Evolutionary conservation across 495 filamentous ascomycete genomes (phyloP), one percentile per base, ranked within the genome.

Genomic region (Talaromyces nanjingensis): DNA sequence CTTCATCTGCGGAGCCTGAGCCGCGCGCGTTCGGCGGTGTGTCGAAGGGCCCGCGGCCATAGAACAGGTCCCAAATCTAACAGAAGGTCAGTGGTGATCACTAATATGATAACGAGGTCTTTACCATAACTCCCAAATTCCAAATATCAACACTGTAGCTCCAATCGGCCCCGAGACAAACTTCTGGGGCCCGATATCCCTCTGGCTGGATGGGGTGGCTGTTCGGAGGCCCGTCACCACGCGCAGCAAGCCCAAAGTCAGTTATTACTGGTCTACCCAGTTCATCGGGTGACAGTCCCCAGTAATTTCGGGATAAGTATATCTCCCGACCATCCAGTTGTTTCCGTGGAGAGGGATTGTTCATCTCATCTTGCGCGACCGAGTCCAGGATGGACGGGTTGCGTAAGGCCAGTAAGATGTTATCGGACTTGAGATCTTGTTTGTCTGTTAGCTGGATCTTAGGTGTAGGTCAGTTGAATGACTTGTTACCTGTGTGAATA

Each of bases 341-440:
- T 67, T 78, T 79, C 62, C 66, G 68, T 22, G 69, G 67, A 56
- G 70, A 67, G 7, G 71, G 76, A 60, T 74, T 64, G 14, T 72
- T 54, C 45, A 65, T 58, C 63, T 77, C 66, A 33, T 68, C 70
- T 25, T 65, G 65, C 39, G 68, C 68, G 61, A 71, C 67, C 3
- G 53, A 58, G 18, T 77, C 61, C n/a, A 80, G 66, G 14, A 77
- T 61, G 55, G 69, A 73, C 3, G 37, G 66, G 65, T 80, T 70
- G 27, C 74, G 66, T 34, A 78, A 68, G 22, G 64, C 66, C 18
- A 77, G 34, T 56, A 80, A 55, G 57, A 80, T 74, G 62, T 80
- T 80, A 63, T 77, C 73, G 18, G 70, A 63, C 65, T 77, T 79
- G 12, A 80, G 66, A 67, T 78, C 77, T 79, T 60, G 59, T 53